Percentiles rank a stretch among this genome's conserved stretches.
phyloP scores from a whole-genome alignment of 2,329 filamentous ascomycete genomes.

The Colletotrichum australisinense region DNA sequence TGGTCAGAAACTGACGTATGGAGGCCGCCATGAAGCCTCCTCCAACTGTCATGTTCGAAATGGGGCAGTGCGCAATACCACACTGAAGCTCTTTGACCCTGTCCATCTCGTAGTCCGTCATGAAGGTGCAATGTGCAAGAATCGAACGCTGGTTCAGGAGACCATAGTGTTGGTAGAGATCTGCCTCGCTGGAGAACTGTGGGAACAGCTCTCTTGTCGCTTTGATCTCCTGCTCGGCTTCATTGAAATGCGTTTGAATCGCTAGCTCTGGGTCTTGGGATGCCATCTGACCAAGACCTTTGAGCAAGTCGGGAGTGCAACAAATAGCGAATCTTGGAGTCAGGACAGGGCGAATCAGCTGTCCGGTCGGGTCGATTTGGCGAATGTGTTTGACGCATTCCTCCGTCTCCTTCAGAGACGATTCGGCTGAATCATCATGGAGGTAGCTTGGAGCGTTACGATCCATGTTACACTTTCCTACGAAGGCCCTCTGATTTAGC shows the following conservation, averaged over 20 bases:
- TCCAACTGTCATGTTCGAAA: slow-evolving; percentile 72
- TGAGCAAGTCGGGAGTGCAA: slow-evolving; percentile 65
- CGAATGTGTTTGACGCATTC: slow-evolving; percentile 61
- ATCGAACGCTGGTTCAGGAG: slow-evolving; percentile 68
- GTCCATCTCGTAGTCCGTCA: slow-evolving; percentile 66
- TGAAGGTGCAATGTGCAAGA: slow-evolving; percentile 74
- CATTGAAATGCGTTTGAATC: slow-evolving; percentile 77
- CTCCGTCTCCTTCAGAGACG: slow-evolving; percentile 61
- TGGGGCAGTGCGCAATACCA: slow-evolving; percentile 73
- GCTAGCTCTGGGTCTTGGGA: slow-evolving; percentile 58
- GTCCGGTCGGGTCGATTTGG: slow-evolving; percentile 54
- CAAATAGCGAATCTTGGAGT: slow-evolving; percentile 72
- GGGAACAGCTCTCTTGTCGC: slow-evolving; percentile 68
- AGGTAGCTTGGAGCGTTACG: slow-evolving; percentile 67
- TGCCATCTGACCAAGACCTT: slow-evolving; percentile 66
- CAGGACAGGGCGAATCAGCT: slow-evolving; percentile 61
- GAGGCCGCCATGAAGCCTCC: slow-evolving; percentile 73
- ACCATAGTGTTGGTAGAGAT: slow-evolving; percentile 67
- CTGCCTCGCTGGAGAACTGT: slow-evolving; percentile 64
- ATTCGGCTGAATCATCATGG: slow-evolving; percentile 56
- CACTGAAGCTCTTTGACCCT: slow-evolving; percentile 60
- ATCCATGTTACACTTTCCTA: slow-evolving; percentile 74
- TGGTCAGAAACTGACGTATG: slow-evolving; percentile 65
- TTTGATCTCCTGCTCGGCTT: slow-evolving; percentile 69
- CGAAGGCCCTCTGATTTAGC: slow-evolving; percentile 68